phyloP scores from a whole-genome alignment of 2,329 filamentous ascomycete species.

The Fusarium sp. region DNA sequence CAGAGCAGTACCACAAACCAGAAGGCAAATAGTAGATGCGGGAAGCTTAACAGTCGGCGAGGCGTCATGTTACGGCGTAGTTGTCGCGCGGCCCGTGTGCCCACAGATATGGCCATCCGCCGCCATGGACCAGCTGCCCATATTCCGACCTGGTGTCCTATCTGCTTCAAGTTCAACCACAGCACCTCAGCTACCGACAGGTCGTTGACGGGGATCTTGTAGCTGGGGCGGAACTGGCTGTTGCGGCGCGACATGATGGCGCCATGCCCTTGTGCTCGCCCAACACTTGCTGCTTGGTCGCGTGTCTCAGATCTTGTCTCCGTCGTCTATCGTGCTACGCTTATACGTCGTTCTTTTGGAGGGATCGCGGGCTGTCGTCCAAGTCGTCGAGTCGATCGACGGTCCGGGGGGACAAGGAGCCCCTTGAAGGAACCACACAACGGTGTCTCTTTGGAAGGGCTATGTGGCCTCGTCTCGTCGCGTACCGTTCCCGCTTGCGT shows the following conservation, averaged over 20 bases:
- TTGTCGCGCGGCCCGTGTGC: conserved; percentile 49
- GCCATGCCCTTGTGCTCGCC: conserved; percentile 48
- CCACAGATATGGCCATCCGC: conserved; percentile 52
- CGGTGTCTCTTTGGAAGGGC: conserved; percentile 13
- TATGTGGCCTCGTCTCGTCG: neutral
- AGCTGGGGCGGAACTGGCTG: conserved; percentile 38
- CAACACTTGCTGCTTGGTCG: neutral
- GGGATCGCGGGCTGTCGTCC: conserved; percentile 2
- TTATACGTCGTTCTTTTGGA: neutral
- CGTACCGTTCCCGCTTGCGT: conserved; percentile 1
- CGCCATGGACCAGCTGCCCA: conserved; percentile 62
- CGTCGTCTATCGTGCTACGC: conserved; percentile 12
- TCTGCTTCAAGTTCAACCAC: conserved; percentile 38
- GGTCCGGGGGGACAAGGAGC: conserved; percentile 30
- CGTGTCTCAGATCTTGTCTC: neutral
- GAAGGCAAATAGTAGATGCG: conserved; percentile 77
- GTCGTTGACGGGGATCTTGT: conserved; percentile 33
- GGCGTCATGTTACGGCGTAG: conserved; percentile 62
- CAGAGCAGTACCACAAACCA: conserved; percentile 87
- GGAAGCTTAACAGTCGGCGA: conserved; percentile 72
- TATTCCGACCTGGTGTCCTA: conserved; percentile 54
- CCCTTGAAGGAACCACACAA: conserved; percentile 27
- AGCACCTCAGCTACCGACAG: conserved; percentile 45
- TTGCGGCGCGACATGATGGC: conserved; percentile 49
- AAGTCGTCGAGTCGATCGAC: conserved; percentile 28